These are phyloP conservation scores for Trametes coccinea DNA, from an alignment of 768 basidiomycete genomes.

Conservation along the genomic window DNA sequence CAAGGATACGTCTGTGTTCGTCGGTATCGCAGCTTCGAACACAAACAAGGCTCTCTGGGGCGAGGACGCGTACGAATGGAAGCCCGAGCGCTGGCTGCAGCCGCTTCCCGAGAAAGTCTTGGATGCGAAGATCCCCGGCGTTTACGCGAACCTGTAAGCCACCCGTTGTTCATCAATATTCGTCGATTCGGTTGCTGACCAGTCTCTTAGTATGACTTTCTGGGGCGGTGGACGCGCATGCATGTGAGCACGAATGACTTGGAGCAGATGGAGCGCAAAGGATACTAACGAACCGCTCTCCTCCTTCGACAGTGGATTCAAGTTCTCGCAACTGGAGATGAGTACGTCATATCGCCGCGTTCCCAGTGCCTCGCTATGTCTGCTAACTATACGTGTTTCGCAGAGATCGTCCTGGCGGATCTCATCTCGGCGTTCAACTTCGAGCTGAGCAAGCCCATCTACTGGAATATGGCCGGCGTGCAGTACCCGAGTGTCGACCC, in stretches of 20 bases:
- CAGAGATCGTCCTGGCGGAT: no score
- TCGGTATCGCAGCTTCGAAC: conserved; percentile 27
- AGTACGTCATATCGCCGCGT: no score
- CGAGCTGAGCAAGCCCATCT: no score
- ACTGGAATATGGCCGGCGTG: no score
- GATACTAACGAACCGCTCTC: no score
- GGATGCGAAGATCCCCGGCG: conserved; percentile 21
- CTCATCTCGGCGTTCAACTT: no score
- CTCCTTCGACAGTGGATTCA: conserved; percentile 18
- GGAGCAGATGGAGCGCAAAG: not conserved
- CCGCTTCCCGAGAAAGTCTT: conserved; percentile 15
- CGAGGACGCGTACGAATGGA: conserved; percentile 28
- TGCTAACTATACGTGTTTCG: no score
- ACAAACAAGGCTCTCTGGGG: conserved; percentile 29
- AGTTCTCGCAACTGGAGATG: conserved; percentile 2
- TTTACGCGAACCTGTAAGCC: conserved; percentile 20
- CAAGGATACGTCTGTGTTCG: conserved; percentile 22
- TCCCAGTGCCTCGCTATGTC: no score
- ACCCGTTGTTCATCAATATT: not conserved
- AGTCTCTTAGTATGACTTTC: conserved; percentile 42
- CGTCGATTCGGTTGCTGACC: not conserved
- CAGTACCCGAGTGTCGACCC: no score
- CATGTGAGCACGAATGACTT: conserved; percentile 36
- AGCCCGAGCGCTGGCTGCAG: conserved; percentile 28
- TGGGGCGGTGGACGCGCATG: conserved; percentile 45